A percentile compares a stretch with the other conserved stretches of the same genome.
Evolutionary conservation across 306 rosid genomes (phyloP).

Genomic region (Ammopiptanthus mongolicus): DNA sequence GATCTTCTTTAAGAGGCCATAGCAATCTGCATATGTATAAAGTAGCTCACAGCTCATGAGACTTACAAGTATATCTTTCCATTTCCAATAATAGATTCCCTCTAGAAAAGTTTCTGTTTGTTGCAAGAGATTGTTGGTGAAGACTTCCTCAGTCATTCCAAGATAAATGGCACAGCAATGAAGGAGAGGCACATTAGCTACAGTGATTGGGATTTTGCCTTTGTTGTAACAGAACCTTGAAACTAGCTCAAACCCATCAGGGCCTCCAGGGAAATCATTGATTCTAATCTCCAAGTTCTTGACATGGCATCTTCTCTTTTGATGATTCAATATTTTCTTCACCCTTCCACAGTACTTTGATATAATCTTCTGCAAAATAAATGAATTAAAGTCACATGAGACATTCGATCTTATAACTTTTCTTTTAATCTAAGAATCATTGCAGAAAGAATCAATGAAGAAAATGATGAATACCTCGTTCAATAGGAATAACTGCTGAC

Average conservation of each 20-base stretch:
- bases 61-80: conserved; percentile 49
- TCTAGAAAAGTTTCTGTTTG: conserved; percentile 57
- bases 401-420: not conserved
- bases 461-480: conserved; percentile 45
- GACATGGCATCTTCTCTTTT: conserved; percentile 39
- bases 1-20: conserved; percentile 64
- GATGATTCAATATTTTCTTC: conserved; percentile 51
- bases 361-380: conserved; percentile 47
- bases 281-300: conserved; percentile 37
- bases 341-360: conserved; percentile 47
- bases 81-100: conserved; percentile 58
- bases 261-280: conserved; percentile 73
- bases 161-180: conserved; percentile 62
- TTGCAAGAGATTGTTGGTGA: conserved; percentile 53
- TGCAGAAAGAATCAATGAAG: not conserved
- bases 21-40: conserved; percentile 48
- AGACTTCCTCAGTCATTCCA: conserved; percentile 56
- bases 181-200: conserved; percentile 57
- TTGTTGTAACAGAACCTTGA: conserved; percentile 65
- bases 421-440: not conserved
- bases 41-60: conserved; percentile 45
- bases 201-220: conserved; percentile 46
- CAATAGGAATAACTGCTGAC: conserved; percentile 53
- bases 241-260: conserved; percentile 68
- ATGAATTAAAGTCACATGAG: conserved; percentile 15